Conservation (phyloP, 768 basidiomycete species). For the Lentinula raphanica region DNA sequence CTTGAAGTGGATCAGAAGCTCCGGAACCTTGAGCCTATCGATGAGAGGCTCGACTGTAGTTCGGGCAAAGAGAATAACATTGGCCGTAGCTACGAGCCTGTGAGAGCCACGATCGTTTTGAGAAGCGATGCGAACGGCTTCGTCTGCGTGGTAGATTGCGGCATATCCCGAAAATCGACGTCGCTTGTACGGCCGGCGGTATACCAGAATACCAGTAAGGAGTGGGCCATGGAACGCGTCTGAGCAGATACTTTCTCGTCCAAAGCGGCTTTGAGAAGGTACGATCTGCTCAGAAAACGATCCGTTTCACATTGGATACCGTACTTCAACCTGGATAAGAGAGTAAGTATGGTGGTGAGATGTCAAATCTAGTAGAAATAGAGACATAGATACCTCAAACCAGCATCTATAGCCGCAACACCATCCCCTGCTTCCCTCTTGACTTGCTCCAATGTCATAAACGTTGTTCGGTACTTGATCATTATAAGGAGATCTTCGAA, state of each 20-base stretch:
- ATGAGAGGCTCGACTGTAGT: slow-evolving; percentile 12
- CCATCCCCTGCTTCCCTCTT: slow-evolving; percentile 10
- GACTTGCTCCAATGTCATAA: slow-evolving; percentile 2
- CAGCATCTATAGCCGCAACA: slow-evolving; percentile 7
- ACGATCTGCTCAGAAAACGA: slow-evolving; percentile 3
- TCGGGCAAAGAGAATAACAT: slow-evolving; percentile 18
- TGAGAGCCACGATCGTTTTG: no score
- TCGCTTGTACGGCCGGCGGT: neutral
- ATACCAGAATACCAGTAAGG: slow-evolving; percentile 11
- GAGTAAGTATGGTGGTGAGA: no score
- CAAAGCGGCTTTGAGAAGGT: slow-evolving; percentile 10
- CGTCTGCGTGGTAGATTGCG: slow-evolving; percentile 14
- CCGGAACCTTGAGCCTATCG: slow-evolving; percentile 2
- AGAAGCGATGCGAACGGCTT: slow-evolving; percentile 10
- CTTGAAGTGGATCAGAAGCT: slow-evolving; percentile 17
- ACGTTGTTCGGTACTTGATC: neutral
- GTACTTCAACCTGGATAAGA: neutral
- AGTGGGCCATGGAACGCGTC: slow-evolving; percentile 8
- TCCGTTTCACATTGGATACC: slow-evolving; percentile 8
- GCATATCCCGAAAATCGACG: slow-evolving; percentile 7
- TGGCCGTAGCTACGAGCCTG: slow-evolving; percentile 6
- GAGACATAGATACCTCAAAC: slow-evolving; percentile 10
- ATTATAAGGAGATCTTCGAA: no score
- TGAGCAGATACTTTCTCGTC: neutral
- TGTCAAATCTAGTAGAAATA: no score